A percentile compares a stretch with the other conserved stretches of the same genome.
phyloP scores from a whole-genome alignment of 257 asterid genomes.

The Solanum commersonii region DNA sequence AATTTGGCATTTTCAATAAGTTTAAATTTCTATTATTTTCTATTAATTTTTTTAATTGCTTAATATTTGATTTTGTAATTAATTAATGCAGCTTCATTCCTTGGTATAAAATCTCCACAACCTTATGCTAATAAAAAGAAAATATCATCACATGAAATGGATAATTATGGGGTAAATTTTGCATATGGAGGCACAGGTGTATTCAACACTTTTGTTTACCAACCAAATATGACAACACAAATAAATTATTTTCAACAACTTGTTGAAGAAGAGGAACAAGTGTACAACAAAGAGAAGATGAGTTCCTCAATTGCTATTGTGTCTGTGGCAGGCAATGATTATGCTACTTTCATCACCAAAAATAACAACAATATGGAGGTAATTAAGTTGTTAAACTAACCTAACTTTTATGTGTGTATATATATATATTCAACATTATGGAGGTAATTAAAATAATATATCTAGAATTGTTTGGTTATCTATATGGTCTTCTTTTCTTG shows the following conservation, averaged over 20 bases:
- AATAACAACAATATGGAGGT: conserved; percentile 16
- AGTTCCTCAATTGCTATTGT: conserved; percentile 45
- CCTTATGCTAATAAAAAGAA: conserved; percentile 14
- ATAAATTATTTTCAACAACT: conserved; percentile 50
- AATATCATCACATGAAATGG: not conserved
- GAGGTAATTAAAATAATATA: conserved; percentile 7
- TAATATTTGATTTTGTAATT: not conserved
- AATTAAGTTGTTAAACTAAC: conserved; percentile 14
- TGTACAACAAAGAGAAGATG: conserved; percentile 20
- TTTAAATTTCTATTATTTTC: not conserved
- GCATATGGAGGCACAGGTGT: conserved; percentile 79
- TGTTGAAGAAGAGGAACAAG: conserved; percentile 11
- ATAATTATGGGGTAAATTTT: conserved; percentile 40
- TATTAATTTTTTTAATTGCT: too few relatives aligned
- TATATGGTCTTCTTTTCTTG: not conserved
- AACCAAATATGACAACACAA: conserved; percentile 68
- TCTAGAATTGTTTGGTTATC: not conserved
- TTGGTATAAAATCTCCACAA: conserved; percentile 38
- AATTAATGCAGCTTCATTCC: conserved; percentile 29
- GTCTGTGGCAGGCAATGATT: conserved; percentile 64
- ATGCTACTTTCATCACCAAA: conserved; percentile 32
- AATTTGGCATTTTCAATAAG: not conserved
- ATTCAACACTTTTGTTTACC: conserved; percentile 36
- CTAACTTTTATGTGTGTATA: not conserved
- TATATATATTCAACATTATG: not conserved